Base-by-base conservation (phyloP, 257 asterid genomes). In the Voacanga thouarsii region DNA sequence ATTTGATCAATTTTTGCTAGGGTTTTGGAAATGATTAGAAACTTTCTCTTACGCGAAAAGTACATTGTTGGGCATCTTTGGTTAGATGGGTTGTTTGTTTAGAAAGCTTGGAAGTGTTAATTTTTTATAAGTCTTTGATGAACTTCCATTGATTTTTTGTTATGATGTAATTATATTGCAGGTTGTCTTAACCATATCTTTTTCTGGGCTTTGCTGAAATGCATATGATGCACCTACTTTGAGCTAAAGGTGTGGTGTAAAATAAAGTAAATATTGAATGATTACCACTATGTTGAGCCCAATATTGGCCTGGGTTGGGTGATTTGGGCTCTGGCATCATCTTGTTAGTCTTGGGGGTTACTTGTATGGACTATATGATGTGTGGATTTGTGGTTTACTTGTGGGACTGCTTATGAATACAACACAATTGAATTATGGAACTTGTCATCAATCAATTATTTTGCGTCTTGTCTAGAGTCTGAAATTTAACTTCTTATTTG, bases 171-270 rank as follows among this genome's bases (percentile, higher is more conserved):
- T 49, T 41, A 15, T 45, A 5, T 49, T 72, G 45, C 47, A 79
- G 77, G 47, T 50, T n/a, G 7, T 61, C 10, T 39, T 28, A 18
- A 51, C 70, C 75, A 77, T 74, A 51, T 66, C 0, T 77, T 64
- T 47, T 50, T 23, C 30, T 23, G 67, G 77, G 53, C 30, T 51
- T 23, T 41, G 5, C 19, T 14, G 50, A 9, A 41, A 37, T 45
- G 77, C 77, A 30, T 73, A 51, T 24, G 50, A 53, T 79, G 59
- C 5, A 43, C 50, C 6, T 50, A 8, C 26, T 51, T 19, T 72
- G 82, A 50, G 61, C n/a, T 72, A 24, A 28, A 72, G 82, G 78
- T 72, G n/a, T 15, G 74, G 47, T 28, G 74, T 28, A n/a, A 60
- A 10, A 12, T 78, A 55, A 49, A 61, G 12, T 72, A 15, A n/a